These are phyloP conservation scores for Tuber calosporum DNA, from an alignment of 495 filamentous ascomycete species.

Conservation along the genomic window DNA sequence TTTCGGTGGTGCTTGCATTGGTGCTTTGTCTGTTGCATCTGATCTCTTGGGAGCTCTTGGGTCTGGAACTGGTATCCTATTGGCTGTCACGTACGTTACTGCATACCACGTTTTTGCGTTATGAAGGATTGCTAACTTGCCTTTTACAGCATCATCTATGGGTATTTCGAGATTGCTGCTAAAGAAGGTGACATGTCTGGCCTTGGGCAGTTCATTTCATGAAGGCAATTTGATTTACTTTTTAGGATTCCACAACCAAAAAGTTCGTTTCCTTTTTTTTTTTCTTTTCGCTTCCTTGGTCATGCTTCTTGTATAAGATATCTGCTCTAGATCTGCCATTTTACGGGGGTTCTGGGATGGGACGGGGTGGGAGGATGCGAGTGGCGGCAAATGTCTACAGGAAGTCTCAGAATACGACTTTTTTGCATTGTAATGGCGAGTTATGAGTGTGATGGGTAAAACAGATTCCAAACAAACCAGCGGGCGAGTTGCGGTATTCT, in stretches of 20 bases:
- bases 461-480: neutral
- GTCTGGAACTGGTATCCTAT: constrained; percentile 91
- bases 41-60: constrained; percentile 95
- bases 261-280: neutral
- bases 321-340: constrained; percentile 1
- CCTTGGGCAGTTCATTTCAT: constrained; percentile 41
- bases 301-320: neutral
- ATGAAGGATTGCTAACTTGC: constrained; percentile 14
- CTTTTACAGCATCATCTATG: constrained; percentile 77
- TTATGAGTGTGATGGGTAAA: neutral
- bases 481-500: neutral
- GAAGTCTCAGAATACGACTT: neutral
- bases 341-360: constrained; percentile 5
- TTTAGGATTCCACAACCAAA: neutral
- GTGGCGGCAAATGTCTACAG: neutral
- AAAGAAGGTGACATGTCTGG: constrained; percentile 93
- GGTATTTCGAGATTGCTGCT: constrained; percentile 97
- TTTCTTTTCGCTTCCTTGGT: neutral
- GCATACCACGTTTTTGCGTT: neutral
- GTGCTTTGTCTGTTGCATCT: constrained; percentile 86
- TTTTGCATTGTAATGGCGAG: neutral
- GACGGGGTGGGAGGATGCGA: neutral
- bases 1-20: constrained; percentile 98
- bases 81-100: constrained; percentile 91
- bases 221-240: constrained; percentile 1